These are phyloP conservation scores for Aspergillus viridinutans DNA, from an alignment of 2,329 filamentous ascomycete genomes.

Conservation along the genomic window DNA sequence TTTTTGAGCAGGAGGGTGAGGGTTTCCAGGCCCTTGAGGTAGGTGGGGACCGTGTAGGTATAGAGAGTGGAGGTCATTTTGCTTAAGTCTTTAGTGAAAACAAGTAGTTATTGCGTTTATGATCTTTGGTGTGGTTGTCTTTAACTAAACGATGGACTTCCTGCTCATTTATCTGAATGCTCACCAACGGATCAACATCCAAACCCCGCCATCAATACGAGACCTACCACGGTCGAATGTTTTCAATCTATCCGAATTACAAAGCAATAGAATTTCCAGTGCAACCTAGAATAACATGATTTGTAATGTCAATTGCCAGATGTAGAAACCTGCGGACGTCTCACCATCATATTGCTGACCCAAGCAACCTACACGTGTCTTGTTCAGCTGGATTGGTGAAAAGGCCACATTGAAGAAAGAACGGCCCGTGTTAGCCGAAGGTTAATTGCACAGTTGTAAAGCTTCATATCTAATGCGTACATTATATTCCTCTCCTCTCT, in stretches of 20 bases:
- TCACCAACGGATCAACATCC: no score
- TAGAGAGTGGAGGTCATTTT: slow-evolving; percentile 16
- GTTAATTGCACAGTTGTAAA: neutral
- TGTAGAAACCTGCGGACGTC: neutral
- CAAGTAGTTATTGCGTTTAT: neutral
- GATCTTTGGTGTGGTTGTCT: neutral
- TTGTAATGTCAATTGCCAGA: neutral
- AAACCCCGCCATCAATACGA: neutral
- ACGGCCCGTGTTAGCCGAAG: no score
- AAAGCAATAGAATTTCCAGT: neutral
- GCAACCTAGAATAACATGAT: neutral
- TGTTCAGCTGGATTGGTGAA: neutral
- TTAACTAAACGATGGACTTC: neutral
- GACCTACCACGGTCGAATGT: neutral
- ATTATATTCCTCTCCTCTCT: no score
- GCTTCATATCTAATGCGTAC: no score
- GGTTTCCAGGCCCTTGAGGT: slow-evolving; percentile 42
- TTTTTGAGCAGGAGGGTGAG: slow-evolving; percentile 43
- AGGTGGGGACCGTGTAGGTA: slow-evolving; percentile 38
- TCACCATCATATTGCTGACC: neutral
- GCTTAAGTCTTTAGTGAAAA: neutral
- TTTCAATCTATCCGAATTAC: neutral
- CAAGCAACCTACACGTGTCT: neutral
- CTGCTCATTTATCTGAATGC: neutral
- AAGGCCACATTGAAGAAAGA: neutral